Evolutionary conservation across 495 filamentous ascomycete species (phyloP), one percentile per base, ranked within the genome.

Genomic region (Baudoinia panamericana): DNA sequence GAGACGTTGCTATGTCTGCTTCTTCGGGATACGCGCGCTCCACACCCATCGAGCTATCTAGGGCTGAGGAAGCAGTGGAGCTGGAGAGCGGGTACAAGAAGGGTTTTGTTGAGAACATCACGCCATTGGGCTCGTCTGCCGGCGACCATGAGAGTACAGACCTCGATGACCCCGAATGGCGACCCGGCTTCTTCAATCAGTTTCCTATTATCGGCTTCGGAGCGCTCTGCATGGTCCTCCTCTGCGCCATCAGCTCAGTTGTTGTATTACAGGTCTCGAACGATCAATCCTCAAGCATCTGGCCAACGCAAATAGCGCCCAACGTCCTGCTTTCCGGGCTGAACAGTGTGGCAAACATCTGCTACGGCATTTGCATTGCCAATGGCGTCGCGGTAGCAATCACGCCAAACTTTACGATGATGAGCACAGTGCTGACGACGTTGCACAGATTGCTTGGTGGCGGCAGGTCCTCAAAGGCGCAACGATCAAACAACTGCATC

Each of bases 381-480:
- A n/a, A n/a, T n/a, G n/a, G n/a, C n/a, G n/a, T n/a, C n/a, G n/a
- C n/a, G n/a, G n/a, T n/a, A n/a, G n/a, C n/a, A n/a, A n/a, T n/a
- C n/a, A n/a, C n/a, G n/a, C n/a, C n/a, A n/a, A n/a, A n/a, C n/a
- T n/a, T n/a, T n/a, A n/a, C n/a, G n/a, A n/a, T n/a, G n/a, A n/a
- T n/a, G n/a, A n/a, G n/a, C n/a, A n/a, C n/a, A n/a, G n/a, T n/a
- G 30, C 10, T 33, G 17, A 33, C 30, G 30, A 16, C 15, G 17
- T 33, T 33, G 30, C 30, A n/a, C n/a, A n/a, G 6, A 33, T 33
- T 16, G 30, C 30, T 5, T 33, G 30, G 30, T 33, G 30, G 30
- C 30, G 30, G 30, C 30, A 33, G 15, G 13, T 16, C 5, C 30
- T 33, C 30, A 33, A 33, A 16, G 30, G 30, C 17, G 30, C 30